A percentile compares a stretch with the other conserved stretches of the same genome.
These are phyloP conservation scores for Rhizophagus clarus DNA, from an alignment of 192 early-diverging fungal species.

Conservation along the genomic window DNA sequence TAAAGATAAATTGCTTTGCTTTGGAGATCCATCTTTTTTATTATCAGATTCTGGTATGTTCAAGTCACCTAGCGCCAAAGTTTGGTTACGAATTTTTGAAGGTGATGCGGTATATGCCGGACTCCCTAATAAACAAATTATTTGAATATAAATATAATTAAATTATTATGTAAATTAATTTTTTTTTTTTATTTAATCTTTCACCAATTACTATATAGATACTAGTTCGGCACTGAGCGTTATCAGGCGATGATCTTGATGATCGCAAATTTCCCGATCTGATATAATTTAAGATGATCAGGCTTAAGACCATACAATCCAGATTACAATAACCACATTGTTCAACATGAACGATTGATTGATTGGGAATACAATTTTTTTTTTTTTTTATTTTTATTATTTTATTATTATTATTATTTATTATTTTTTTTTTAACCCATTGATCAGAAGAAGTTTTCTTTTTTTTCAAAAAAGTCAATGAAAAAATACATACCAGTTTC, in stretches of 20 bases:
- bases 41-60: slow-evolving; percentile 25
- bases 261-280: slow-evolving; percentile 3
- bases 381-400: too few species aligned
- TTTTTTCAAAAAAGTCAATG: neutral
- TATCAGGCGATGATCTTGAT: neutral
- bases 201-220: neutral
- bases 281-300: neutral
- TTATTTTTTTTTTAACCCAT: too few species aligned
- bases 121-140: neutral
- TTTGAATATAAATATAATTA: neutral
- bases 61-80: slow-evolving; percentile 40
- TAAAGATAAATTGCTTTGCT: slow-evolving; percentile 32
- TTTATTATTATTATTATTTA: too few species aligned
- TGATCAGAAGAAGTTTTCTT: neutral
- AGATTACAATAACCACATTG: neutral
- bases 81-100: slow-evolving; percentile 44
- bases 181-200: neutral
- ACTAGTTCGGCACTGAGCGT: neutral
- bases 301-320: neutral
- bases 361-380: too few species aligned
- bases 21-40: slow-evolving; percentile 4
- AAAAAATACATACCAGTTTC: slow-evolving; percentile 10
- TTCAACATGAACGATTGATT: neutral
- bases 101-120: slow-evolving; percentile 44
- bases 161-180: neutral